These are phyloP conservation scores for Rhodosporidiobolus odoratus DNA, from an alignment of 768 basidiomycete genomes.

Conservation along the genomic window DNA sequence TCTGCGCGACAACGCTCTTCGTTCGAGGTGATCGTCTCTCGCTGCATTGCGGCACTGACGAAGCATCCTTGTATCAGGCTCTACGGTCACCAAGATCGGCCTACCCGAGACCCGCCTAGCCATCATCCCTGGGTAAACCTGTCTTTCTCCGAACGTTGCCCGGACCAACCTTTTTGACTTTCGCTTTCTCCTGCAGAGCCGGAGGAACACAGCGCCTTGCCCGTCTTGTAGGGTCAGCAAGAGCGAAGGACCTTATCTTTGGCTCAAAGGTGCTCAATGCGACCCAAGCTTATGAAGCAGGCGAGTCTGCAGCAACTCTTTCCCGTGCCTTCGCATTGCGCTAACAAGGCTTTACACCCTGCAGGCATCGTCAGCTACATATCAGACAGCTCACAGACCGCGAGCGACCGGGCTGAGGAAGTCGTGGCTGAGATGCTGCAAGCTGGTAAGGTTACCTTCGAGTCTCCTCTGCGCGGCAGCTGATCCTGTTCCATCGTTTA, in stretches of 20 bases:
- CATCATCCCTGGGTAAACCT: conserved; percentile 66
- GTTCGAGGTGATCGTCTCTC: too few relatives aligned
- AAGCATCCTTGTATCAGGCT: too few relatives aligned
- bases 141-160: too few relatives aligned
- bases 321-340: background rate
- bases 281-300: conserved; percentile 63
- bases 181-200: conserved; percentile 48
- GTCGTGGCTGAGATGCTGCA: conserved; percentile 21
- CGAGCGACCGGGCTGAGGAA: conserved; percentile 19
- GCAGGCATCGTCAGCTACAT: conserved; percentile 34
- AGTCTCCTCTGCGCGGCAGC: background rate
- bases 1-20: too few relatives aligned
- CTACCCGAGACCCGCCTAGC: conserved; percentile 71
- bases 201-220: conserved; percentile 81
- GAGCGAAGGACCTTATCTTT: conserved; percentile 80
- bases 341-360: too few relatives aligned
- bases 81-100: conserved; percentile 70
- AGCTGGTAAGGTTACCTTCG: background rate
- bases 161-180: background rate
- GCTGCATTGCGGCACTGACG: too few relatives aligned
- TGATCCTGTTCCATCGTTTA: background rate
- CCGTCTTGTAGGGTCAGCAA: conserved; percentile 68
- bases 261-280: conserved; percentile 68
- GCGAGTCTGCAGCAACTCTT: conserved; percentile 52
- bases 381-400: conserved; percentile 3